A percentile compares a stretch with the other conserved stretches of the same genome.
Evolutionary conservation across 2,329 filamentous ascomycete species (phyloP).

Genomic region (Penicillium hesseltinei): DNA sequence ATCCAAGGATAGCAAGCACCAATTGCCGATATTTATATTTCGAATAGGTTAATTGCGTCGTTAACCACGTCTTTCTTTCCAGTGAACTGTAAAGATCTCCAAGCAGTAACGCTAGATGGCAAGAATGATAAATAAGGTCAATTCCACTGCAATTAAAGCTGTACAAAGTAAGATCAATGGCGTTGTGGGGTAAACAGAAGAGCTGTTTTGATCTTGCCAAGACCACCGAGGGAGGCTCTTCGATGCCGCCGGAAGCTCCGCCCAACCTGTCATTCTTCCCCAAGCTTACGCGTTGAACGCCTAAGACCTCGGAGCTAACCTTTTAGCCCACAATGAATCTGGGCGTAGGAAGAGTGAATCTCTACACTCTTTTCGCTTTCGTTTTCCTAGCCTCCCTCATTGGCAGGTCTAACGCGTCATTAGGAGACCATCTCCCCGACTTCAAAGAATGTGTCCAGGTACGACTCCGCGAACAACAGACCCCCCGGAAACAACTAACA

Average conservation of each 20-base stretch:
- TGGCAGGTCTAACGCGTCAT: conserved; percentile 60
- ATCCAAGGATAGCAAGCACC: background rate
- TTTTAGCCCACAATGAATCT: conserved; percentile 29
- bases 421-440: conserved; percentile 81
- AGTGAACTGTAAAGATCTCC: background rate
- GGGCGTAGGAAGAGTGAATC: conserved; percentile 17
- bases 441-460: conserved; percentile 86
- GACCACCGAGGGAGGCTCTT: conserved; percentile 17
- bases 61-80: background rate
- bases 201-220: conserved; percentile 18
- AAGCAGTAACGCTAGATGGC: background rate
- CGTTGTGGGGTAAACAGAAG: conserved; percentile 7
- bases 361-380: conserved; percentile 30
- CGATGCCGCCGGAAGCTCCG: conserved; percentile 19
- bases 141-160: background rate
- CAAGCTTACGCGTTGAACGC: conserved; percentile 19
- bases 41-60: background rate
- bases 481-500: conserved; percentile 17
- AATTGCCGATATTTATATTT: background rate
- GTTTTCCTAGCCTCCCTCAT: conserved; percentile 34
- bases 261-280: conserved; percentile 12
- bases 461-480: conserved; percentile 17
- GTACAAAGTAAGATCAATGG: background rate
- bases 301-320: conserved; percentile 6
- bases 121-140: background rate